A percentile compares a stretch with the other conserved stretches of the same genome.
Conservation (phyloP, 1,284 basidiomycete genomes). For the Boletus subluridellus region DNA sequence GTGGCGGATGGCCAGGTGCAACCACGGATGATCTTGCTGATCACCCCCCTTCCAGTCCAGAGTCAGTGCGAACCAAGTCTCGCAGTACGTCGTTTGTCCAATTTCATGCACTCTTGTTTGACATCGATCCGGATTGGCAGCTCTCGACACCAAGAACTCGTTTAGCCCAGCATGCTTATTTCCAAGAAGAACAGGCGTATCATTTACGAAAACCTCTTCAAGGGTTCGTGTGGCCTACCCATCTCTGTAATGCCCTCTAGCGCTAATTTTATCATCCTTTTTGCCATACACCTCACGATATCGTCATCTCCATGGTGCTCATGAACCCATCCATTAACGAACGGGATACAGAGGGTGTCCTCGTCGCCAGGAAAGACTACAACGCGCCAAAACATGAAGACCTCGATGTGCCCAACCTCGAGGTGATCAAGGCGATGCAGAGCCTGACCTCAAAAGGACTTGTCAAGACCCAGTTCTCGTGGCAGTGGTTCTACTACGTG, state of each 20-base stretch:
- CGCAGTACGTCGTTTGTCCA: constrained; percentile 21
- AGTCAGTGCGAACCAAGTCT: constrained; percentile 21
- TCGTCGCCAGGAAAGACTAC: constrained; percentile 99
- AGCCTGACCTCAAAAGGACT: constrained; percentile 93
- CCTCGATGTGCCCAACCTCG: constrained; percentile 50
- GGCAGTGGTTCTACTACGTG: constrained; percentile 54
- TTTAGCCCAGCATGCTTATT: constrained; percentile 27
- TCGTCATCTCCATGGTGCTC: background rate
- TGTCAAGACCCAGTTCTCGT: constrained; percentile 98
- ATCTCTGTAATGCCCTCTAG: background rate
- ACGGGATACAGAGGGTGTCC: constrained; percentile 16
- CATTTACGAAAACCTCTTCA: constrained; percentile 60
- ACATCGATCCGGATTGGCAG: constrained; percentile 22
- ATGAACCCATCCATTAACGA: background rate
- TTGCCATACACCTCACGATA: background rate
- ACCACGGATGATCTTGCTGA: constrained; percentile 24
- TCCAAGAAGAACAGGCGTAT: too few species aligned
- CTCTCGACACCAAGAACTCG: constrained; percentile 41
- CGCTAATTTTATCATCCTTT: constrained; percentile 1
- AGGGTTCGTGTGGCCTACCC: constrained; percentile 54
- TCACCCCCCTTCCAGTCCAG: constrained; percentile 10
- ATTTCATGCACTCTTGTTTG: background rate
- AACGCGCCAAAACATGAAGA: constrained; percentile 97
- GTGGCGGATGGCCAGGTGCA: constrained; percentile 8
- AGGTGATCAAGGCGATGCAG: constrained; percentile 35